Evolutionary conservation across 2,329 filamentous ascomycete species (phyloP).

Genomic region (Botrytis byssoidea): DNA sequence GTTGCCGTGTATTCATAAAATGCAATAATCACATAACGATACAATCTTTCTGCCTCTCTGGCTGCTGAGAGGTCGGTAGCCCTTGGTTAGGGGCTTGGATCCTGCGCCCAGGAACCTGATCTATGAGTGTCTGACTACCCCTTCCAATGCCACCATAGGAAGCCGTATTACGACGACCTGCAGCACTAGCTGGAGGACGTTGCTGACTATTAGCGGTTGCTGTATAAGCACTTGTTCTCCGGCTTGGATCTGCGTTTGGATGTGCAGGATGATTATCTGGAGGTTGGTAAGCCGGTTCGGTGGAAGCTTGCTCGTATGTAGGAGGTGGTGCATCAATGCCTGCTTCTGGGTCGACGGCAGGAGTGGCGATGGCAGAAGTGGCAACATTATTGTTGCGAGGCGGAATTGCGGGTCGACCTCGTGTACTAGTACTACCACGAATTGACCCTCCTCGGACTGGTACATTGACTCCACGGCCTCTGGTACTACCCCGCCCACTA

Average conservation of each 20-base stretch:
- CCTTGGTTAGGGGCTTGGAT: constrained; percentile 24
- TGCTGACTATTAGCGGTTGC: constrained; percentile 11
- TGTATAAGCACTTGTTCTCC: constrained; percentile 31
- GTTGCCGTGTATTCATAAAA: background rate
- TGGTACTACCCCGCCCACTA: constrained; percentile 21
- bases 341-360: constrained; percentile 38
- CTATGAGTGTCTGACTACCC: constrained; percentile 23
- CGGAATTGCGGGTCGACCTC: constrained; percentile 23
- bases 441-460: constrained; percentile 2
- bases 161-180: background rate
- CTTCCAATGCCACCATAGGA: constrained; percentile 19
- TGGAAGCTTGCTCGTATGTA: constrained; percentile 63
- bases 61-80: constrained; percentile 6
- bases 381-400: constrained; percentile 17
- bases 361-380: constrained; percentile 24
- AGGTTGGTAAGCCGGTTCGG: constrained; percentile 54
- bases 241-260: constrained; percentile 28
- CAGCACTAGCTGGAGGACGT: background rate
- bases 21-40: constrained; percentile 31
- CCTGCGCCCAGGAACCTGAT: constrained; percentile 33
- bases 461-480: background rate
- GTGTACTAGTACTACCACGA: constrained; percentile 18
- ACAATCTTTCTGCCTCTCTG: constrained; percentile 32
- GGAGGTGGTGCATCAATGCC: constrained; percentile 58
- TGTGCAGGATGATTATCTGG: constrained; percentile 47